Evolutionary conservation across 2,329 filamentous ascomycete species (phyloP).

Genomic region (Drechslerella stenobrocha): DNA sequence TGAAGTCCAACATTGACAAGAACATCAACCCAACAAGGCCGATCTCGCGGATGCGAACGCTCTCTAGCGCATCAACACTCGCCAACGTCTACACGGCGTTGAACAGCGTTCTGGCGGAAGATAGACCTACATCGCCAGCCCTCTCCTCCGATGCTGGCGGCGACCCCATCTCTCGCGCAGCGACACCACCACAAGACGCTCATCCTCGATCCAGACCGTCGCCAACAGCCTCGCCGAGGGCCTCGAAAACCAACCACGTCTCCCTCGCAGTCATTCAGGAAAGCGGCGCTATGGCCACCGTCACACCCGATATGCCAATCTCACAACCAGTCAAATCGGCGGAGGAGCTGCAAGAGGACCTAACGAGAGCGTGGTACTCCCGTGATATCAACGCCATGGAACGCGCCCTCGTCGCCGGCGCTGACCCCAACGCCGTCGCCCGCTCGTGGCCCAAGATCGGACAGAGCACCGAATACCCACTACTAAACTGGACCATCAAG

Average conservation of each 20-base stretch:
- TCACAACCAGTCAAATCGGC: slow-evolving; percentile 15
- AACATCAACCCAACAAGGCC: slow-evolving; percentile 45
- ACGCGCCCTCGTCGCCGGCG: slow-evolving; percentile 36
- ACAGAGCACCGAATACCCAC: slow-evolving; percentile 41
- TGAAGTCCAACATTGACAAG: slow-evolving; percentile 42
- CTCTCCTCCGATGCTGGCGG: slow-evolving; percentile 27
- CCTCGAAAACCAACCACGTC: slow-evolving; percentile 16
- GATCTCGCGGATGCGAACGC: slow-evolving; percentile 35
- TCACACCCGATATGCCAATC: slow-evolving; percentile 8
- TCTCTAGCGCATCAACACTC: slow-evolving; percentile 42
- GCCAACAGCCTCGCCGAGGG: slow-evolving; percentile 10
- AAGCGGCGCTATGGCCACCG: slow-evolving; percentile 11
- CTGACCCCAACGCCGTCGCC: slow-evolving; percentile 39
- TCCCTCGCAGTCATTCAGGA: slow-evolving; percentile 40
- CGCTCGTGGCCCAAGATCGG: slow-evolving; percentile 47
- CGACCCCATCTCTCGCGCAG: slow-evolving; percentile 40
- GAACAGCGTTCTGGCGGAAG: slow-evolving; percentile 26
- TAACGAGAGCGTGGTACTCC: slow-evolving; percentile 44
- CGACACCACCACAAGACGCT: slow-evolving; percentile 36
- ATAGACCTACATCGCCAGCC: slow-evolving; percentile 36
- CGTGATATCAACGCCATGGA: slow-evolving; percentile 48
- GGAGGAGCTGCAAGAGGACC: slow-evolving; percentile 40
- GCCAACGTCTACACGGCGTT: slow-evolving; percentile 43
- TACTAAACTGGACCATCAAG: slow-evolving; percentile 48
- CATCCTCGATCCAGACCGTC: background rate